Percentiles rank a stretch among this genome's conserved stretches.
Conservation (phyloP, 2,329 filamentous ascomycete genomes). For the Verticillium zaregamsianum region DNA sequence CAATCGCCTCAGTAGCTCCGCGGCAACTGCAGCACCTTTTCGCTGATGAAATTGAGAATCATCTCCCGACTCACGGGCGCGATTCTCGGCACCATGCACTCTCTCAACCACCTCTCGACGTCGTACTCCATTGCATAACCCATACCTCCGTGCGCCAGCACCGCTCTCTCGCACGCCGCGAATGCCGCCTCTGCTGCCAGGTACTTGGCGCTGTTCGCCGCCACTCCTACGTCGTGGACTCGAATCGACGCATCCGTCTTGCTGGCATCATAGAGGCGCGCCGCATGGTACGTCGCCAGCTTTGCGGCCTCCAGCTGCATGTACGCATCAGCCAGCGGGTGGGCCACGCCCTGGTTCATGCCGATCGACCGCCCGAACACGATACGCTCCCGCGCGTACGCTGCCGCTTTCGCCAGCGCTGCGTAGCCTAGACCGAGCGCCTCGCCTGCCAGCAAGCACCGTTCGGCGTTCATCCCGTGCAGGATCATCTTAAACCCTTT, state of each 20-base stretch:
- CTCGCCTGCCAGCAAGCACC: constrained; percentile 73
- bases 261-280: constrained; percentile 55
- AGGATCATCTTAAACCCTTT: constrained; percentile 77
- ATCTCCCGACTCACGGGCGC: constrained; percentile 66
- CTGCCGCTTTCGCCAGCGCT: constrained; percentile 56
- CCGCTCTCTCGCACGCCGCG: constrained; percentile 55
- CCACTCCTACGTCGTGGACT: constrained; percentile 56
- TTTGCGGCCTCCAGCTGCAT: constrained; percentile 64
- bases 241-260: constrained; percentile 45
- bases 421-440: constrained; percentile 77
- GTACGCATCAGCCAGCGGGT: constrained; percentile 62
- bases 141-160: constrained; percentile 59
- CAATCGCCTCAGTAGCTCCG: constrained; percentile 55
- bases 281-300: constrained; percentile 61
- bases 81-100: constrained; percentile 60
- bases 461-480: constrained; percentile 76
- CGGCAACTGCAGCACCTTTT: constrained; percentile 63
- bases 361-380: constrained; percentile 65
- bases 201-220: constrained; percentile 68
- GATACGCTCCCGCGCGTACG: constrained; percentile 62
- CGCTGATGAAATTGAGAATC: constrained; percentile 70
- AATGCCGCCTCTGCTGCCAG: constrained; percentile 63
- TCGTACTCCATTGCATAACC: constrained; percentile 62
- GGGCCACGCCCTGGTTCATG: constrained; percentile 61
- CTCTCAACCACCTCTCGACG: constrained; percentile 62